A percentile compares a stretch with the other conserved stretches of the same genome.
phyloP scores from a whole-genome alignment of 208 protist genomes.

The Porcisia hertigi region DNA sequence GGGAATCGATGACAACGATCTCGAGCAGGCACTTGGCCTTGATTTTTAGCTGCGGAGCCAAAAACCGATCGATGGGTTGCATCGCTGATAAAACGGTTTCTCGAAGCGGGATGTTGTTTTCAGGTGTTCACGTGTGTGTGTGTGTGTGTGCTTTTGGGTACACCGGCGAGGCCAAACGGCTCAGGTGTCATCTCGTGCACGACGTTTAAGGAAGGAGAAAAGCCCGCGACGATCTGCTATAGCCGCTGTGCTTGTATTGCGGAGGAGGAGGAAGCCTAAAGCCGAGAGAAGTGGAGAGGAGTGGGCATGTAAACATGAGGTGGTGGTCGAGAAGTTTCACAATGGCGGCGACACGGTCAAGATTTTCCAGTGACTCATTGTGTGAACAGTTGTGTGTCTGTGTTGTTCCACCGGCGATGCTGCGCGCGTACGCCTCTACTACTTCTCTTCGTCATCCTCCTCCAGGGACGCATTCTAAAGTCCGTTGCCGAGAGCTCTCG shows the following conservation, averaged over 20 bases:
- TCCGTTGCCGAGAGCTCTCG: background rate
- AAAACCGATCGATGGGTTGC: background rate
- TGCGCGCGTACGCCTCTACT: background rate
- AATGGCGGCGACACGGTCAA: background rate
- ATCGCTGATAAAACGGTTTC: background rate
- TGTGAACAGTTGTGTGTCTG: background rate
- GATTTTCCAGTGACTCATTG: background rate
- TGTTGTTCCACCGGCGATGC: background rate
- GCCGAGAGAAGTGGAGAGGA: background rate
- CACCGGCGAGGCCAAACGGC: background rate
- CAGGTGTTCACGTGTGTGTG: background rate
- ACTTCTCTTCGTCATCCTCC: background rate
- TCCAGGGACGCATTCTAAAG: background rate
- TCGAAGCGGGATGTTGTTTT: background rate
- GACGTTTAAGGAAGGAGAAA: background rate
- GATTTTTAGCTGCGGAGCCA: constrained; percentile 47
- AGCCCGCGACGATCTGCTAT: background rate
- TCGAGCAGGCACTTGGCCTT: constrained; percentile 76
- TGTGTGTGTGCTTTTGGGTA: background rate
- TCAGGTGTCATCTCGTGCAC: background rate
- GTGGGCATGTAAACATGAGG: background rate
- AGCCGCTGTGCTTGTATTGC: background rate
- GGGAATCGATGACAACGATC: constrained; percentile 48
- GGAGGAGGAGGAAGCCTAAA: background rate
- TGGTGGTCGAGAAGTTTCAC: background rate